Evolutionary conservation across 129 eudicot genomes (phyloP).

Genomic region (Centaurea solstitialis): DNA sequence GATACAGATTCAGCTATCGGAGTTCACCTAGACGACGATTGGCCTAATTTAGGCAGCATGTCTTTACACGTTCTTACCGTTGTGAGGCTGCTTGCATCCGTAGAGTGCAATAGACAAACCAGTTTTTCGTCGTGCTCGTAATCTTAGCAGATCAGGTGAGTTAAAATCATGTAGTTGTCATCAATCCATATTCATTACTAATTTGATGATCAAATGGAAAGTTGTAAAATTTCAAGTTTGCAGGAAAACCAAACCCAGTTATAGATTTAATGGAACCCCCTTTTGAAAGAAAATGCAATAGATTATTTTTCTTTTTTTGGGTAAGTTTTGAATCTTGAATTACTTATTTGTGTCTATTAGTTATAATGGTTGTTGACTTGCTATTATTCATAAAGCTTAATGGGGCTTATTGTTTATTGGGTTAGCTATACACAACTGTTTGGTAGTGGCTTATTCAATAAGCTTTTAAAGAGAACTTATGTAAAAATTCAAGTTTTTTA

Average conservation of each 20-base stretch:
- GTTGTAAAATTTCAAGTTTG: slow-evolving; percentile 2
- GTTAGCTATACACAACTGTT: too few species aligned
- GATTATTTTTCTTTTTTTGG: background rate
- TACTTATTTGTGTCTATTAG: background rate
- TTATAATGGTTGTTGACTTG: background rate
- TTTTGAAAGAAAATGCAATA: background rate
- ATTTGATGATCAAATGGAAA: slow-evolving; percentile 14
- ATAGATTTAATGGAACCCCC: background rate
- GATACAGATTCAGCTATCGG: slow-evolving; percentile 2
- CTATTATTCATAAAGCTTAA: too few species aligned
- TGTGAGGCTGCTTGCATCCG: too few species aligned
- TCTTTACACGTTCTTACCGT: too few species aligned
- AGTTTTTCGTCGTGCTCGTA: background rate
- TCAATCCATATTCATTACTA: background rate
- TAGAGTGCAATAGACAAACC: background rate
- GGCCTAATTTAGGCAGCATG: background rate
- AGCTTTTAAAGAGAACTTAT: too few species aligned
- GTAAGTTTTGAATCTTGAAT: background rate
- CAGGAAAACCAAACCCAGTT: slow-evolving; percentile 1
- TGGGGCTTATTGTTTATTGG: too few species aligned
- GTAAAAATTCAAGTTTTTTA: too few species aligned
- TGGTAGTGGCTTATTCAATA: too few species aligned
- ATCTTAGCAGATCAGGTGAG: slow-evolving; percentile 23
- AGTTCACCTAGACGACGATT: background rate
- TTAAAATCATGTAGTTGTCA: slow-evolving; percentile 7